A percentile compares a stretch with the other conserved stretches of the same genome.
These are phyloP conservation scores for Lathyrus oleraceus DNA, from an alignment of 306 rosid species.

Conservation along the genomic window DNA sequence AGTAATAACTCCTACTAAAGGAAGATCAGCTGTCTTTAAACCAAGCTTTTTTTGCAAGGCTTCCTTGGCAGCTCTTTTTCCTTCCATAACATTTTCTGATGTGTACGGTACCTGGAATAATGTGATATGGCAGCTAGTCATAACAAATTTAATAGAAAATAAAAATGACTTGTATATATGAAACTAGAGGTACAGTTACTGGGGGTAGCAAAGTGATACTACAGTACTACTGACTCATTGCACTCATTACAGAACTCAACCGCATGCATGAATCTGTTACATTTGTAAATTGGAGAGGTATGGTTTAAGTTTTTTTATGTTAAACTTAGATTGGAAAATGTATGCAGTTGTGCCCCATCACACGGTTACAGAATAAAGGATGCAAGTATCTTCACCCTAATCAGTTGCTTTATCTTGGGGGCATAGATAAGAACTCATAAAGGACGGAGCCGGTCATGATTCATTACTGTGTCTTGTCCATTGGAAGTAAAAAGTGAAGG, in stretches of 20 bases:
- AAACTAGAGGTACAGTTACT: neutral
- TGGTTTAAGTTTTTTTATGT: conserved; percentile 18
- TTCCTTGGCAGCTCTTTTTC: conserved; percentile 89
- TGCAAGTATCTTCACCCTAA: conserved; percentile 21
- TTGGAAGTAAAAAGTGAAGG: conserved; percentile 17
- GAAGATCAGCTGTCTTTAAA: conserved; percentile 69
- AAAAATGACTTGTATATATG: conserved; percentile 4
- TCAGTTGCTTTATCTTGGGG: conserved; percentile 5
- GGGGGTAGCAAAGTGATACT: conserved; percentile 14
- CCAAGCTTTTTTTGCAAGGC: conserved; percentile 86
- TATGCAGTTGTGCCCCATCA: conserved; percentile 9
- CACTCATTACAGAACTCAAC: conserved; percentile 29
- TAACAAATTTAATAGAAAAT: conserved; percentile 22
- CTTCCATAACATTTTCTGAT: conserved; percentile 93
- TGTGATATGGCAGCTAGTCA: conserved; percentile 35
- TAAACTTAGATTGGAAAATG: conserved; percentile 16
- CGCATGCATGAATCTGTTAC: conserved; percentile 3
- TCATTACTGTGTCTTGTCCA: conserved; percentile 4
- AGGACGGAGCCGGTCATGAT: neutral
- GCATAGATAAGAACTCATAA: conserved; percentile 16
- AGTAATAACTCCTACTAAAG: conserved; percentile 78
- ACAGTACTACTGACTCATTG: conserved; percentile 22
- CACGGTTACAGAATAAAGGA: conserved; percentile 28
- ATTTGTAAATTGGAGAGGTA: conserved; percentile 5
- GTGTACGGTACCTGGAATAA: conserved; percentile 71